phyloP scores from a whole-genome alignment of 73 alveolate genomes.

The Paramecium bursaria region DNA sequence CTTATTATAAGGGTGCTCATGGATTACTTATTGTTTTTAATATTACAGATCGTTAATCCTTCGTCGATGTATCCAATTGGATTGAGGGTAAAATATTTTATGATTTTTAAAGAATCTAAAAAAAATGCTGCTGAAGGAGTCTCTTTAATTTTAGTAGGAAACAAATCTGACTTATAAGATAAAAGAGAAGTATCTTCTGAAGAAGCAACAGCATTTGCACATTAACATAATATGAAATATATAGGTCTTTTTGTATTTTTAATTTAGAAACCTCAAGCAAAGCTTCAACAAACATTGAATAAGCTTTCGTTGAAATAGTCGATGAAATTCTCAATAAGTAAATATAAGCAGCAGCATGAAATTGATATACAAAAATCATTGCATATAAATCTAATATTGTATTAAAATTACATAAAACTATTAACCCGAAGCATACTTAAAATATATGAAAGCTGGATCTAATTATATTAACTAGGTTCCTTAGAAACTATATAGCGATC shows the following conservation, averaged over 20 bases:
- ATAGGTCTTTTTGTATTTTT: not conserved
- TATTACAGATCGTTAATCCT: conserved; percentile 54
- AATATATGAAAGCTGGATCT: too few species aligned
- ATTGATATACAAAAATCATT: not conserved
- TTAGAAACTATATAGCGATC: too few species aligned
- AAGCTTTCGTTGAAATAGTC: not conserved
- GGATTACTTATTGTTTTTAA: conserved; percentile 58
- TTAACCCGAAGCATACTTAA: too few species aligned
- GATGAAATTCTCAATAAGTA: too few species aligned
- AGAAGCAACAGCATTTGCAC: conserved; percentile 56
- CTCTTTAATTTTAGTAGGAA: not conserved
- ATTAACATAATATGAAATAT: not conserved
- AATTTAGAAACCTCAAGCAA: not conserved
- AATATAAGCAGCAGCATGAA: not conserved
- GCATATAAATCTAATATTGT: too few species aligned
- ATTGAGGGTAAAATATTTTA: conserved; percentile 60
- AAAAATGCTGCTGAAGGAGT: not conserved
- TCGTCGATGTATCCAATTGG: conserved; percentile 54
- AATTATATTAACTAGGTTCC: too few species aligned
- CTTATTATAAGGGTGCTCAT: conserved; percentile 66
- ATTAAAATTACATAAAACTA: too few species aligned
- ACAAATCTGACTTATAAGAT: not conserved
- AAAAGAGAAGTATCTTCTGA: conserved; percentile 21
- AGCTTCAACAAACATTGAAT: not conserved
- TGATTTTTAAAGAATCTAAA: conserved; percentile 5